Evolutionary conservation across 108 stramenopile species (phyloP), one percentile per base, ranked within the genome.

Genomic region (Poteriospumella lacustris): DNA sequence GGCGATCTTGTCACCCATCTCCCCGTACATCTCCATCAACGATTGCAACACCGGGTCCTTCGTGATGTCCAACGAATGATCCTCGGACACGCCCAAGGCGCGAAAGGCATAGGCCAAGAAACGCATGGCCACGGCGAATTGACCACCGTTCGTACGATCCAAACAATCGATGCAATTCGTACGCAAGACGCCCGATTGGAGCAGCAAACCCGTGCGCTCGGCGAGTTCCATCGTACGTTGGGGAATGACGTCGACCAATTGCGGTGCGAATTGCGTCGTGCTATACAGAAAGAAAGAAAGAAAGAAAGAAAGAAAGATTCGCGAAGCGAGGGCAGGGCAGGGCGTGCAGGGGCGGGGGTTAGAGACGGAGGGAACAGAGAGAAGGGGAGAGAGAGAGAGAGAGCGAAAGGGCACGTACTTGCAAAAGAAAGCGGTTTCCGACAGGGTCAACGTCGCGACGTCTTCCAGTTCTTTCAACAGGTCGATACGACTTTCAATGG

Each of bases 131-230:
- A 95, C 92, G 79, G 89, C 90, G 79, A 95, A 96, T 78, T 97
- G 96, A 3, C 94, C 98, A 41, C 96, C 95, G 84, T 97, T 99
- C 24, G 98, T 99, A 59, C 98, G 87, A 82, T 97, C 96, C n/a
- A 95, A 68, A 29, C 64, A 93, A 89, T 99, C 98, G 73, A 99
- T 95, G 80, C 98, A 99, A 82, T 99, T 99, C 0, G 96, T 97
- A 68, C 98, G 85, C 26, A 97, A 82, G 47, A 99, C 93, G 24
- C 98, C 98, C 15, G 85, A 84, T 78, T 99, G 96, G 1, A 75
- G 15, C 0, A 78, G 68, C 29, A 31, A 24, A 64, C 24, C 24
- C 5, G 3, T 64, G 9, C 33, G 31, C 36, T 64, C 31, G 9
- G 60, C 60, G 9, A n/a, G n/a, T n/a, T n/a, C n/a, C n/a, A n/a